Percentiles rank a stretch among this genome's conserved stretches.
phyloP scores from a whole-genome alignment of 2,329 filamentous ascomycete genomes.

The Fusarium subtropicale region DNA sequence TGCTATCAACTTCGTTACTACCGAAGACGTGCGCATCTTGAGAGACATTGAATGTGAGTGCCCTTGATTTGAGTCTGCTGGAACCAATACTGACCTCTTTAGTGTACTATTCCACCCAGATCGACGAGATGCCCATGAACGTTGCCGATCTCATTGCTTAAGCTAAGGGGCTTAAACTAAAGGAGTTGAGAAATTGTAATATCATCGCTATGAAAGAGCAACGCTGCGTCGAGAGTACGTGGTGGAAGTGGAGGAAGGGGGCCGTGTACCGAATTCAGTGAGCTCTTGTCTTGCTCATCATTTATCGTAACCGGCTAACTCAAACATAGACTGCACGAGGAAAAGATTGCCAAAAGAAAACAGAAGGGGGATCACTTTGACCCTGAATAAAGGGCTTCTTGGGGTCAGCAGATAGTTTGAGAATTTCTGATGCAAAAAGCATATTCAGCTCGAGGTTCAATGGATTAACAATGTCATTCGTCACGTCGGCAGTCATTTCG shows the following conservation, averaged over 20 bases:
- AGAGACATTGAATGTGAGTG: constrained; percentile 93
- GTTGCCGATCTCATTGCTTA: constrained; percentile 72
- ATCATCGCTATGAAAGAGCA: background rate
- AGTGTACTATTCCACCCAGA: constrained; percentile 97
- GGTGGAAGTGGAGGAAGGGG: constrained; percentile 49
- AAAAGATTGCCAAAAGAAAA: constrained; percentile 26
- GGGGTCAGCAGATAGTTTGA: background rate
- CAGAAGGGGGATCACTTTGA: constrained; percentile 6
- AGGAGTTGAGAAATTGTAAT: background rate
- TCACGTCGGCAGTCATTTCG: background rate
- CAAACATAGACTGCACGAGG: constrained; percentile 1
- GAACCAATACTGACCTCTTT: constrained; percentile 50
- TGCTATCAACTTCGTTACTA: constrained; percentile 99
- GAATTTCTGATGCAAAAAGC: constrained; percentile 11
- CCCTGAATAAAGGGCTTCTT: constrained; percentile 3
- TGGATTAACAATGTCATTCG: background rate
- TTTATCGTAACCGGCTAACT: background rate
- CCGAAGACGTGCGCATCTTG: constrained; percentile 96
- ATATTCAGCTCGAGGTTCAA: background rate
- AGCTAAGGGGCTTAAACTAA: constrained; percentile 11
- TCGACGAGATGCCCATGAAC: constrained; percentile 99
- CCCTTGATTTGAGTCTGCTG: background rate
- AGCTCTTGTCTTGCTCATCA: constrained; percentile 10
- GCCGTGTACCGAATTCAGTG: constrained; percentile 42
- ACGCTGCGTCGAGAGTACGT: constrained; percentile 34